A percentile compares a stretch with the other conserved stretches of the same genome.
Evolutionary conservation across 371 early-diverging fungal genomes (phyloP).

Genomic region (Zopfochytrium polystomum): DNA sequence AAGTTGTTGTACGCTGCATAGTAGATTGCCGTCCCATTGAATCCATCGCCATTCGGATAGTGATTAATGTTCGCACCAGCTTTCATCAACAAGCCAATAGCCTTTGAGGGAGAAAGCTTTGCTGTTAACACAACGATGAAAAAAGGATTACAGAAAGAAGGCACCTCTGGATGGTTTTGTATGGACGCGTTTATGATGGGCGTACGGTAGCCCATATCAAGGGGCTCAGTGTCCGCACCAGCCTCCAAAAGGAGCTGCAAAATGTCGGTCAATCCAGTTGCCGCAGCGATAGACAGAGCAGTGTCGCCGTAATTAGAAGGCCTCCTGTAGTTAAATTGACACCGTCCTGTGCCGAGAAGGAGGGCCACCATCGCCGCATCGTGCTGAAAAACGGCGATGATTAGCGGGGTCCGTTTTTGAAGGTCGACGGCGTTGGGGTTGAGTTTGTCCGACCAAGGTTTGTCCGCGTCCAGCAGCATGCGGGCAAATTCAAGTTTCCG

Average conservation of each 20-base stretch:
- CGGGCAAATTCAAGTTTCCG: not conserved
- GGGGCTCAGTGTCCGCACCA: slow-evolving; percentile 9
- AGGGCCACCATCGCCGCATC: not conserved
- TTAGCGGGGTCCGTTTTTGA: not conserved
- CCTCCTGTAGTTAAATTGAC: not conserved
- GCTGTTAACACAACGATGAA: too few species aligned
- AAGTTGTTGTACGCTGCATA: not conserved
- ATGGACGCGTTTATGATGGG: not conserved
- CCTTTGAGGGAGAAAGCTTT: not conserved
- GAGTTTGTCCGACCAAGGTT: not conserved
- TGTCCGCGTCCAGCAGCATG: not conserved
- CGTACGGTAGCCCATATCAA: not conserved
- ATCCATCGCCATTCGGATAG: not conserved
- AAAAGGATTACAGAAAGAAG: too few species aligned
- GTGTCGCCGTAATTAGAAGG: not conserved
- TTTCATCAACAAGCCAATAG: not conserved
- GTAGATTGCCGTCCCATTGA: not conserved
- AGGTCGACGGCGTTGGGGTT: not conserved
- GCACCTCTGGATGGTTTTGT: not conserved
- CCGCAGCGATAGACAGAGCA: not conserved
- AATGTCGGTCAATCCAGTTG: not conserved
- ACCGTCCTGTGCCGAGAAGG: not conserved
- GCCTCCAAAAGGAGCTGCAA: slow-evolving; percentile 1
- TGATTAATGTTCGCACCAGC: not conserved
- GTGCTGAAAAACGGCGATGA: not conserved